Evolutionary conservation across 257 asterid genomes (phyloP).

Genomic region (Anisodus acutangulus): DNA sequence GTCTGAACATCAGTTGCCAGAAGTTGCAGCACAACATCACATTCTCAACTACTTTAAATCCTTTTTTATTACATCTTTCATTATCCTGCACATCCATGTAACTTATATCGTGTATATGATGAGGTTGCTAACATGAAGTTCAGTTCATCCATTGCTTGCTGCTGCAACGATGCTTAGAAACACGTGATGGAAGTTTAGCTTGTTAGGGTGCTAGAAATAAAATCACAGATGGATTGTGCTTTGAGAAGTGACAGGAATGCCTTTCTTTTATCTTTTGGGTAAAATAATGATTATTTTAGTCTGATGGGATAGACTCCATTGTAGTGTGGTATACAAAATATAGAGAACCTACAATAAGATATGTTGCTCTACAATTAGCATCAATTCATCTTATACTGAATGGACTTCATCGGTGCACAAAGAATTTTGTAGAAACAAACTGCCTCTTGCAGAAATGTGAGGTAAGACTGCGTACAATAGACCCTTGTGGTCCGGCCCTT

Average conservation of each 20-base stretch:
- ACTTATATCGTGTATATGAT: background rate
- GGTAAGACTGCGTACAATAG: too few relatives aligned
- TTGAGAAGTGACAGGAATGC: background rate
- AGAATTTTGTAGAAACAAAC: background rate
- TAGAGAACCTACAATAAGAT: background rate
- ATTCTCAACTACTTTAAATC: background rate
- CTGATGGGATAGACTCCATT: background rate
- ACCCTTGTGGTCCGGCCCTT: too few relatives aligned
- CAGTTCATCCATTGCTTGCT: slow-evolving; percentile 11
- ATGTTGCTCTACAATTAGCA: background rate
- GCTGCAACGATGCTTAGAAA: background rate
- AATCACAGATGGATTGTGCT: slow-evolving; percentile 8
- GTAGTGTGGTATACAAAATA: background rate
- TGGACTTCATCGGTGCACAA: background rate
- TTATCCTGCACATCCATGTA: background rate
- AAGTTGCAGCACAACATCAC: background rate
- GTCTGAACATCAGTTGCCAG: background rate
- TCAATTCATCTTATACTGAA: background rate
- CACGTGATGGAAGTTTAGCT: background rate
- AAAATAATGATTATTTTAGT: background rate
- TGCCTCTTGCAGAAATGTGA: too few relatives aligned
- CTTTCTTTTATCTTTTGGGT: slow-evolving; percentile 11
- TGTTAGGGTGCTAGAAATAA: slow-evolving; percentile 16
- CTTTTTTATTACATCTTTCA: background rate
- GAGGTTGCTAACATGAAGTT: background rate